phyloP scores from a whole-genome alignment of 345 rosid species.

The Trapa incisa region DNA sequence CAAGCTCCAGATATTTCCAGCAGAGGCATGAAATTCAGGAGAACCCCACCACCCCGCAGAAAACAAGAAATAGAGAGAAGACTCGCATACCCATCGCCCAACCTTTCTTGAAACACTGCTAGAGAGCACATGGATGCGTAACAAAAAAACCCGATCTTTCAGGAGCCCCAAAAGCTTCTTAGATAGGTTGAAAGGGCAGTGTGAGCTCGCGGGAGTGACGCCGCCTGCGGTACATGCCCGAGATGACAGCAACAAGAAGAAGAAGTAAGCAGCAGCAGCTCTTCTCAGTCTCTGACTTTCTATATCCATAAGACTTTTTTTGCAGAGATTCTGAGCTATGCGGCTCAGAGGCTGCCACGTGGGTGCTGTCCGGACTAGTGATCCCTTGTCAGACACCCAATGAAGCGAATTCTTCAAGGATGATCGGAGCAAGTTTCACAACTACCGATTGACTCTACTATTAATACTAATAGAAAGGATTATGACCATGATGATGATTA shows the following conservation, averaged over 20 bases:
- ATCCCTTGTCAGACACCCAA: neutral
- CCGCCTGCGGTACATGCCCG: neutral
- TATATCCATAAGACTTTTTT: neutral
- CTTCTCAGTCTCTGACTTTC: neutral
- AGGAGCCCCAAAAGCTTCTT: neutral
- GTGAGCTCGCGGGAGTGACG: neutral
- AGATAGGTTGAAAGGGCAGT: neutral
- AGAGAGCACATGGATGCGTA: neutral
- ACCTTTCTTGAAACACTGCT: neutral
- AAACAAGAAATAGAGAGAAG: neutral
- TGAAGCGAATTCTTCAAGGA: neutral
- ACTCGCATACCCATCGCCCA: neutral
- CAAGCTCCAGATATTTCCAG: neutral
- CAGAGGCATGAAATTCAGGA: neutral
- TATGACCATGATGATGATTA: too few species aligned
- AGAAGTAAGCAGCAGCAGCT: too few species aligned
- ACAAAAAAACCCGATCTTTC: neutral
- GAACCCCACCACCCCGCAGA: neutral
- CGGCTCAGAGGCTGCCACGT: slow-evolving; percentile 44
- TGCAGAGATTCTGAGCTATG: slow-evolving; percentile 22
- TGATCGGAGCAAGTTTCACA: too few species aligned
- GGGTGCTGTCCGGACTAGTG: slow-evolving; percentile 9
- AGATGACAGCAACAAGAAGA: neutral
- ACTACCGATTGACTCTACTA: too few species aligned
- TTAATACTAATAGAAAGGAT: too few species aligned